Percentiles rank a stretch among this genome's conserved stretches.
phyloP scores from a whole-genome alignment of 192 early-diverging fungal species.

The Phycomyces blakesleeanus region DNA sequence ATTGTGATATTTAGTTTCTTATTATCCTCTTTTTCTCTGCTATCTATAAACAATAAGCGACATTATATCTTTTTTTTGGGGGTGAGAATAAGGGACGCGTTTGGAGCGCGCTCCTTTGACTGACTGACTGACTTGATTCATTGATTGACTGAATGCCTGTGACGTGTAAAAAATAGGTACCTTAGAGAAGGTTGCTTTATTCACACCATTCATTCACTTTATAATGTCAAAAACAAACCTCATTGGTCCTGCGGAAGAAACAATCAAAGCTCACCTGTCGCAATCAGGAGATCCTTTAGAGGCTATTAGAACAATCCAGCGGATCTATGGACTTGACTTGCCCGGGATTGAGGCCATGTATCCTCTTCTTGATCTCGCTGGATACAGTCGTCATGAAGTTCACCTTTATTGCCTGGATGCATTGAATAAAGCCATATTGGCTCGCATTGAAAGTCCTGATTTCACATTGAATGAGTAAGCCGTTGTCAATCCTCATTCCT shows the following conservation, averaged over 20 bases:
- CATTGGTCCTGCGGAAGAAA: slow-evolving; percentile 30
- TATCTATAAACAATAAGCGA: not conserved
- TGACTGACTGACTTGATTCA: no score
- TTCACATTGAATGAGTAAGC: slow-evolving; percentile 25
- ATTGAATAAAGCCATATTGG: slow-evolving; percentile 41
- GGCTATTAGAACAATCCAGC: slow-evolving; percentile 28
- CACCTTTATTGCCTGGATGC: slow-evolving; percentile 47
- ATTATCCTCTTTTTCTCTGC: not conserved
- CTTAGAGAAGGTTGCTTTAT: not conserved
- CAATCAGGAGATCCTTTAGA: slow-evolving; percentile 31
- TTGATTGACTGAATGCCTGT: not conserved
- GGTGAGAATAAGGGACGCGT: no score
- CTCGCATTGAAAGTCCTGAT: slow-evolving; percentile 28
- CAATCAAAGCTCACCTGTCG: slow-evolving; percentile 27
- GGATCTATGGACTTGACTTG: slow-evolving; percentile 31
- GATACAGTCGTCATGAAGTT: slow-evolving; percentile 41
- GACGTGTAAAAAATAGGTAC: not conserved
- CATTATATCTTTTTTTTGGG: no score
- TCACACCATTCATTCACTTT: not conserved
- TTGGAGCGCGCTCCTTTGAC: no score
- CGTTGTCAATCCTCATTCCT: not conserved
- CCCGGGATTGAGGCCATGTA: slow-evolving; percentile 42
- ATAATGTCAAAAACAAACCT: slow-evolving; percentile 6
- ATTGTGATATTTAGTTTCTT: not conserved
- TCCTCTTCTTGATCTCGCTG: slow-evolving; percentile 48